Evolutionary conservation across 768 basidiomycete genomes (phyloP), one percentile per base, ranked within the genome.

Genomic region (Cyathus striatus): DNA sequence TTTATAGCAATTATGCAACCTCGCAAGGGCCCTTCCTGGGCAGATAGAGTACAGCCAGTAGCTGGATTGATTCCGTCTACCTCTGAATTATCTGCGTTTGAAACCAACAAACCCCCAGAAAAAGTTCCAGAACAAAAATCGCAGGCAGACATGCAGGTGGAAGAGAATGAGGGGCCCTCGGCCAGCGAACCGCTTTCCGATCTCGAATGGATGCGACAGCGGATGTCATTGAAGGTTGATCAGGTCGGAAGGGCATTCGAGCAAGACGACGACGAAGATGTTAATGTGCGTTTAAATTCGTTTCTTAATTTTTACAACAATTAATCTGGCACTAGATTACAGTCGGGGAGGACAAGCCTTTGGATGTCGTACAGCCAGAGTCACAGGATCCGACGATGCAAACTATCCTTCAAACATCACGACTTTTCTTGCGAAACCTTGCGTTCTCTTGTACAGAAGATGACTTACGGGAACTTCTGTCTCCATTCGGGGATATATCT

Each of bases 351-450:
- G n/a, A n/a, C n/a, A n/a, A n/a, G n/a, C n/a, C n/a, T n/a, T n/a
- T n/a, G n/a, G n/a, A n/a, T n/a, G n/a, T n/a, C n/a, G n/a, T n/a
- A n/a, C n/a, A n/a, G n/a, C n/a, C n/a, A n/a, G n/a, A n/a, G n/a
- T n/a, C n/a, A 6, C 56, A 64, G 18, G 72, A 79, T 38, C 48
- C 64, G 2, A 67, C 63, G 3, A 64, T 58, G 40, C 68, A 72
- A 24, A 78, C 81, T 1, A 85, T 95, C 41, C 64, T 84, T 4
- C 73, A 76, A 44, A 94, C 92, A 0, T 75, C 79, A 1, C 79
- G 94, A 3, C 67, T 98, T 2, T 98, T 98, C 56, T 66, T 99
- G 4, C 90, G 96, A n/a, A 99, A 98, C 57, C 63, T 99, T n/a
- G 73, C 92, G 0, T 98, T 92, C 55, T 78, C 83, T 0, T 90